Conservation (phyloP, 148 eudicot species). For the Diospyros lotus region DNA sequence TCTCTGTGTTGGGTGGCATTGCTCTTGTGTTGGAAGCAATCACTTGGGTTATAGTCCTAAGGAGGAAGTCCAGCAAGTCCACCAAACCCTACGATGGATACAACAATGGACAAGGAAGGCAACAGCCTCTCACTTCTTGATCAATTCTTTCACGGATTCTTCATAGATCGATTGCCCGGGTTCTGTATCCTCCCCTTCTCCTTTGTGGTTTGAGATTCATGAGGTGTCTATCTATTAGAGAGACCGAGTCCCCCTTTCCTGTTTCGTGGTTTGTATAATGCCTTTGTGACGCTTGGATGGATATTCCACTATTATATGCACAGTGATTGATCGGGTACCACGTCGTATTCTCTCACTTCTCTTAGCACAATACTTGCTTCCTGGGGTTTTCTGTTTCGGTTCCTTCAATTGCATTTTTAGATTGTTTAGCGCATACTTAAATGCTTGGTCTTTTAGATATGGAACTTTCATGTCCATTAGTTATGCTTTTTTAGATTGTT, state of each 20-base stretch:
- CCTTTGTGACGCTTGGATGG: not conserved
- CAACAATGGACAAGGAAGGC: slow-evolving; percentile 30
- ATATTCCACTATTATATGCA: not conserved
- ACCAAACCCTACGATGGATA: slow-evolving; percentile 67
- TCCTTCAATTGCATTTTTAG: not conserved
- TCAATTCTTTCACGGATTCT: not conserved
- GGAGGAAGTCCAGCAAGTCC: slow-evolving; percentile 51
- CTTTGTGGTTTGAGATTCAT: not conserved
- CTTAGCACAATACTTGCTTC: not conserved
- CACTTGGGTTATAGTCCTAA: slow-evolving; percentile 67
- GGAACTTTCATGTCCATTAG: too few relatives aligned
- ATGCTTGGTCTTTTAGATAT: too few relatives aligned
- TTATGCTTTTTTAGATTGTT: too few relatives aligned
- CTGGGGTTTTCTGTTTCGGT: not conserved
- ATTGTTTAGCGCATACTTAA: too few relatives aligned
- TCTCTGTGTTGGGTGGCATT: slow-evolving; percentile 52
- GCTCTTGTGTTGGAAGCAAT: slow-evolving; percentile 60
- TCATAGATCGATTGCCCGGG: not conserved
- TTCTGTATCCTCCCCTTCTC: not conserved
- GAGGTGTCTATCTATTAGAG: not conserved
- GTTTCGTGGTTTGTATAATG: slow-evolving; percentile 12
- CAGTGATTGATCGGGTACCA: not conserved
- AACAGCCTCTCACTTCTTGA: slow-evolving; percentile 20
- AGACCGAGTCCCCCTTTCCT: not conserved
- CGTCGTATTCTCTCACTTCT: not conserved